These are phyloP conservation scores for Pharnaceum exiguum DNA, from an alignment of 148 eudicot species.

Conservation along the genomic window DNA sequence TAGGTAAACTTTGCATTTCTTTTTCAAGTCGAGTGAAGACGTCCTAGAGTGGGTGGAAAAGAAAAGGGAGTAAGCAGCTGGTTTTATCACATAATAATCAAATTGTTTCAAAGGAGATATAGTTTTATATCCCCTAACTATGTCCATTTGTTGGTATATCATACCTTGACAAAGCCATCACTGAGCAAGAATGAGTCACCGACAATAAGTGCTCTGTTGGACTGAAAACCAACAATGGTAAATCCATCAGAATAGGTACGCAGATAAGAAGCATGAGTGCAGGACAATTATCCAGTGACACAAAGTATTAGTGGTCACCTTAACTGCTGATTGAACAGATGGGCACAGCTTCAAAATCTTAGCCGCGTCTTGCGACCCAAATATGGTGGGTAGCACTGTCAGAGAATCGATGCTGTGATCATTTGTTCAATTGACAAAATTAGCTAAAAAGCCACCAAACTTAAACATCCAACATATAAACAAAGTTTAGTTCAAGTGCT, in stretches of 20 bases:
- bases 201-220: slow-evolving; percentile 59
- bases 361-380: slow-evolving; percentile 80
- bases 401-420: slow-evolving; percentile 84
- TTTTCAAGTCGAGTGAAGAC: slow-evolving; percentile 66
- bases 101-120: background rate
- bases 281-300: slow-evolving; percentile 1
- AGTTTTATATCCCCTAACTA: background rate
- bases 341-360: slow-evolving; percentile 76
- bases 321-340: slow-evolving; percentile 69
- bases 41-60: slow-evolving; percentile 41
- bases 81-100: background rate
- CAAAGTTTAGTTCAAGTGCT: too few relatives aligned
- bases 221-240: slow-evolving; percentile 45
- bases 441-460: background rate
- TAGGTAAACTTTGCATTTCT: slow-evolving; percentile 52
- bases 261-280: background rate
- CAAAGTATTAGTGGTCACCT: slow-evolving; percentile 43
- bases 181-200: slow-evolving; percentile 86
- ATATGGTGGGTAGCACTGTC: slow-evolving; percentile 70
- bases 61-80: background rate
- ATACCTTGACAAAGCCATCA: slow-evolving; percentile 83
- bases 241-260: slow-evolving; percentile 3
- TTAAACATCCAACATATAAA: background rate
- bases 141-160: background rate
- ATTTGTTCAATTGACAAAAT: slow-evolving; percentile 15